A percentile compares a stretch with the other conserved stretches of the same genome.
phyloP scores from a whole-genome alignment of 83 land plant species.

The Thuja plicata region DNA sequence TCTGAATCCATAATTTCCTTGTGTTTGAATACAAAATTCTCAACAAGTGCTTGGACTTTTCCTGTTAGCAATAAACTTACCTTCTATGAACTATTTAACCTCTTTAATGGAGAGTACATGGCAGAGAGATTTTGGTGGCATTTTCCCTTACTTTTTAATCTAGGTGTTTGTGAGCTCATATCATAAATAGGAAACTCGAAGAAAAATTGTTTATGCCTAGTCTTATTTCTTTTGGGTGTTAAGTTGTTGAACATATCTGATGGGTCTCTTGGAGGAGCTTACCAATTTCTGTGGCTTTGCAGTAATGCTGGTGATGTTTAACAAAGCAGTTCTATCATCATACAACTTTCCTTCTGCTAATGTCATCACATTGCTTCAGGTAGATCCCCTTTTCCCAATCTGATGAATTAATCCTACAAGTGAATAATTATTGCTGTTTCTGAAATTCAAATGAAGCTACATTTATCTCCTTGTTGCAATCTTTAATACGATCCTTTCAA shows the following conservation, averaged over 20 bases:
- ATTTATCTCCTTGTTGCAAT: not conserved
- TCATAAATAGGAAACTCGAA: not conserved
- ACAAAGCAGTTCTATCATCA: conserved; percentile 94
- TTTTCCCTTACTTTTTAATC: not conserved
- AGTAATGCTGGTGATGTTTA: conserved; percentile 91
- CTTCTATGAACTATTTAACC: not conserved
- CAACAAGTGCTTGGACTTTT: not conserved
- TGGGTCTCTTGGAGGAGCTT: not conserved
- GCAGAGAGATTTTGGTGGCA: not conserved
- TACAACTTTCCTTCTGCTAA: conserved; percentile 91
- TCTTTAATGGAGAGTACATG: not conserved
- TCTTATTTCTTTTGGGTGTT: not conserved
- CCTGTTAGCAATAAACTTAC: not conserved
- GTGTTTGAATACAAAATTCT: not conserved
- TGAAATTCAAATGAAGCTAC: not conserved
- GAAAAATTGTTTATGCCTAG: not conserved
- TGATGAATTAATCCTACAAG: not conserved
- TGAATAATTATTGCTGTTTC: not conserved
- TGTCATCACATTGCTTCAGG: conserved; percentile 94
- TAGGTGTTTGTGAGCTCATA: not conserved
- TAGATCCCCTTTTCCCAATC: conserved; percentile 20
- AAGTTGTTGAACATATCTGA: not conserved
- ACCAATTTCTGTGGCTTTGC: conserved; percentile 34
- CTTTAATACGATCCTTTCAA: not conserved
- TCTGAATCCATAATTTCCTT: not conserved